A percentile compares a stretch with the other conserved stretches of the same genome.
These are phyloP conservation scores for Draba incana DNA, from an alignment of 345 rosid genomes.

Conservation along the genomic window DNA sequence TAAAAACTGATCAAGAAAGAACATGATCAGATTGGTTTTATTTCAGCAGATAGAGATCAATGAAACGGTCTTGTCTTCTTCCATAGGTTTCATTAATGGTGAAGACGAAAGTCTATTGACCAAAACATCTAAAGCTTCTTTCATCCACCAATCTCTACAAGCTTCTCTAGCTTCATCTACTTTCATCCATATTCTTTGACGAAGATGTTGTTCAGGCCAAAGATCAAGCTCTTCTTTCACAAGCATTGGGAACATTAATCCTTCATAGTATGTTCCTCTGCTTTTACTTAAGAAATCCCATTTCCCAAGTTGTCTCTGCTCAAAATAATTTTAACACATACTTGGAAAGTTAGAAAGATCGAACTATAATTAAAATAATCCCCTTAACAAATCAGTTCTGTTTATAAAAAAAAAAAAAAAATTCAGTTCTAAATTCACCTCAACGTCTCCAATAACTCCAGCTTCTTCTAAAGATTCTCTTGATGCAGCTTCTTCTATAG, in stretches of 20 bases:
- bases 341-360: not conserved
- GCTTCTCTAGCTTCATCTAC: constrained; percentile 73
- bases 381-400: too few relatives aligned
- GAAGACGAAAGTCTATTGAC: constrained; percentile 48
- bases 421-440: constrained; percentile 45
- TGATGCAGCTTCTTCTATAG: constrained; percentile 73
- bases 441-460: constrained; percentile 75
- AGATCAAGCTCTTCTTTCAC: constrained; percentile 73
- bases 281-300: constrained; percentile 88
- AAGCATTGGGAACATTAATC: constrained; percentile 85
- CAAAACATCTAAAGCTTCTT: constrained; percentile 75
- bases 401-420: not conserved
- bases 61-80: constrained; percentile 26
- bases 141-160: constrained; percentile 95
- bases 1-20: constrained; percentile 7
- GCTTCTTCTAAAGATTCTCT: constrained; percentile 87
- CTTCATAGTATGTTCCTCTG: constrained; percentile 76
- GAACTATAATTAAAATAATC: not conserved
- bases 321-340: not conserved
- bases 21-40: not conserved
- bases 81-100: not conserved
- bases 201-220: constrained; percentile 76
- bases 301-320: constrained; percentile 69
- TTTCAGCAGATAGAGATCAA: constrained; percentile 32
- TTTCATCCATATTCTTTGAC: constrained; percentile 76